Base-by-base conservation (phyloP, 192 early-diverging fungal species). In the Chytriomyces confervae region DNA sequence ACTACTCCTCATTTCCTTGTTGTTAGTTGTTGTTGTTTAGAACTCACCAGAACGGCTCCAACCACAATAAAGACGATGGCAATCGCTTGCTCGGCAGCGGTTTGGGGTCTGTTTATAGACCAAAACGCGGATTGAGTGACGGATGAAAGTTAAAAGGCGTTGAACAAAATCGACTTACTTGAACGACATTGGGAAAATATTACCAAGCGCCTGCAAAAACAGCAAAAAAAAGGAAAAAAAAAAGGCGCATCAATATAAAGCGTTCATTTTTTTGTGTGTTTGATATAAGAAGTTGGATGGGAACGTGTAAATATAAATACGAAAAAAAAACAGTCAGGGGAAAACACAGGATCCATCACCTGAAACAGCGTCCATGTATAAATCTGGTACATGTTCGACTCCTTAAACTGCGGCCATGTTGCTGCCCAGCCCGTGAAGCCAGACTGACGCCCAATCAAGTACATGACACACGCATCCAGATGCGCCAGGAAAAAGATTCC, bases 301-400 rank as follows among this genome's bases (percentile, higher is more conserved):
- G 36, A 36, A 36, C 36, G 36, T 36, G 36, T 36, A 64, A 29
- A 64, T 10, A 64, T 23, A n/a, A 27, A 64, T 16, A 24, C 13
- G 27, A 64, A 64, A 64, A 64, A 24, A 71, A 6, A 51, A 60
- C 69, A 71, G 50, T 44, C 20, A 57, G 16, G 69, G 69, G 69
- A 27, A 27, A 71, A 71, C 20, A 71, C 57, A 27, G 43, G 6
- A 11, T 49, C 60, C 8, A 36, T 29, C 29, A 49, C 72, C 43
- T 62, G 61, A 20, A 74, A 74, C 36, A 74, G 62, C 7, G 72
- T 62, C 72, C 72, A 74, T 1, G 72, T 74, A 27, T 74, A 74
- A 61, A 20, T 43, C n/a, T 74, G 24, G 23, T 7, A 45, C 10
- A 74, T 46, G 46, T 5, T 46, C 16, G 72, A 53, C 27, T 43